Evolutionary conservation across 345 rosid species (phyloP), one percentile per base, ranked within the genome.

Genomic region (Populus nigra): DNA sequence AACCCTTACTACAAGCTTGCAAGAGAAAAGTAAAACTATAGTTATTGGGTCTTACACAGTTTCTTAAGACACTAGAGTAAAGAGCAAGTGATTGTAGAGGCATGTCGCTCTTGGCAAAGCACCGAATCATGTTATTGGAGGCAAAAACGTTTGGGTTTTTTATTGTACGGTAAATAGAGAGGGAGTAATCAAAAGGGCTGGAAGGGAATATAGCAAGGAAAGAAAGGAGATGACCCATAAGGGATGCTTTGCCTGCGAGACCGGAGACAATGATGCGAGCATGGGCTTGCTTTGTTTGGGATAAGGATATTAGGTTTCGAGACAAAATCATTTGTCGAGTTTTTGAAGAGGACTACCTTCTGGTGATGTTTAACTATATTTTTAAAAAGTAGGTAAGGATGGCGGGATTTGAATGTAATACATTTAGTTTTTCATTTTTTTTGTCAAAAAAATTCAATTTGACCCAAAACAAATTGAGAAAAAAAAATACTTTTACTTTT

Each of bases 81-180:
- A 83, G 27, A 15, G 18, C 39, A 4, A 83, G 57, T 31, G 80
- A 78, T 41, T 31, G 45, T 17, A 71, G 71, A 8, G 85, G 85
- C 38, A 27, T 67, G 4, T 68, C 72, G 29, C 74, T 76, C 74
- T 62, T 43, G 25, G 75, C 70, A 33, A 83, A 65, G 85, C 82
- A 83, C 1, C 82, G 73, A 38, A 79, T 79, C 74, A 83, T 38
- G 82, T 83, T 83, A 63, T 83, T 83, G 50, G 80, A 71, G 74
- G 80, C 75, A 69, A 83, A 83, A 18, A 66, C 61, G n/a, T 68
- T 23, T 11, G 82, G 85, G 1, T 25, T 45, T 10, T 57, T 27
- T 10, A 79, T 23, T 38, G 77, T 35, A 27, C 41, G 79, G 66
- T 65, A 79, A 77, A 83, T 29, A 25, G 33, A 13, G 69, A 72